Evolutionary conservation across 1,284 basidiomycete genomes (phyloP), one percentile per base, ranked within the genome.

Genomic region (Pseudozyma tsukubaensis): DNA sequence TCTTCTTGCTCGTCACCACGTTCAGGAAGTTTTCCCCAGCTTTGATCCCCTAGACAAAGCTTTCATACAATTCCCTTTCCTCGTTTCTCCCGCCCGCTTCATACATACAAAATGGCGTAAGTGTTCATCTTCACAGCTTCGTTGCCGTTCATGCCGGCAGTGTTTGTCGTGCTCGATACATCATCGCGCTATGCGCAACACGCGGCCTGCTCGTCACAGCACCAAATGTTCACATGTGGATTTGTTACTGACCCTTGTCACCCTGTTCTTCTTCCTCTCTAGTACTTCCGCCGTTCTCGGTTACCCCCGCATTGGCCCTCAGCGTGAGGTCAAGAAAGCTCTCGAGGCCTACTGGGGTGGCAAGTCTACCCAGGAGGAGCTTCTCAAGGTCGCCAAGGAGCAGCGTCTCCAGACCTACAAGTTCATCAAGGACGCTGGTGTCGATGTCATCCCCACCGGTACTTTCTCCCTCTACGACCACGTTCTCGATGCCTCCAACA

Each of bases 391-490:
- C 76, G 92, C 94, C 82, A 92, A 93, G 83, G 91, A 93, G 72
- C 91, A 95, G 85, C 92, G 92, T 86, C 93, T 94, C 88, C 86
- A 90, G 81, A 94, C 90, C 88, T 99, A 95, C 94, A 90, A 90
- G 78, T 89, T 88, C 81, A 89, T 98, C 87, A 94, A 97, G 88
- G 88, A 89, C 65, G 90, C 91, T 78, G 93, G 94, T 71, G 95
- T 99, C 71, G 93, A 97, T 85, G 88, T 92, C 83, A 89, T 99
- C 86, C 94, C 97, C 65, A 94, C 94, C 83, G 95, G 95, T 84
- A 96, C 98, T 85, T 99, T 98, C 87, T 92, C 96, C 48, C 91
- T 99, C 78, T 99, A 99, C 86, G 97, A 99, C 87, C 94, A 97
- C 86, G 94, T 99, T 84, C 92, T 99, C 82, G 97, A 99, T 88